Evolutionary conservation across 1,284 basidiomycete species (phyloP), one percentile per base, ranked within the genome.

Genomic region (Acaromyces ingoldii): DNA sequence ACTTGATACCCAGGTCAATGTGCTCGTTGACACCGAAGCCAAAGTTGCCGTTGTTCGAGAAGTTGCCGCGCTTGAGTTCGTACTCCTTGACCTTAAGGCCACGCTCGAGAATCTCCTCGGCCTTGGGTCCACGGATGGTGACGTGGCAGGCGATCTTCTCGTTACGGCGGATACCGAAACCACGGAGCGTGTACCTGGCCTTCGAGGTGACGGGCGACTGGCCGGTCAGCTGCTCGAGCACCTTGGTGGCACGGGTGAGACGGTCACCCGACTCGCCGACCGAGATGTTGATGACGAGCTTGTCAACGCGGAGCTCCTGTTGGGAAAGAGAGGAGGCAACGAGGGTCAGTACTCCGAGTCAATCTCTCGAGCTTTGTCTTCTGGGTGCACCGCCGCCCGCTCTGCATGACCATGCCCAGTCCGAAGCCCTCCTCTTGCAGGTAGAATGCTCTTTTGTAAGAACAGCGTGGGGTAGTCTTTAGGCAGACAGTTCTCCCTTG

Each of bases 211-310:
- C 93, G 76, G 95, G 93, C 55, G 93, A 91, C 83, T 98, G 93
- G 76, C 93, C 95, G 70, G 93, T 98, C 63, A 99, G 87, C 81
- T 99, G 95, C 81, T 99, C 95, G 75, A 99, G 83, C 68, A 98
- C 93, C 82, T 98, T 98, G 79, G 93, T 91, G 59, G 93, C 93
- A 82, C 95, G 89, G 68, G 95, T 99, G 72, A 98, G 83, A 79
- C 93, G 85, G 85, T 98, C 93, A 82, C 93, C 93, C 72, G 92
- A 96, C 83, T 97, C 93, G 78, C 95, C 93, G 74, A 98, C 95
- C 74, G 91, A 97, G 81, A 98, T 98, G 86, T 98, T 98, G 84
- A 98, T 91, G 81, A 97, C 92, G 78, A 98, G 87, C 84, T 98
- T 97, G 82, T 96, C 92, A 77, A 97, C 92, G 74, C 85, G 84